A percentile compares a stretch with the other conserved stretches of the same genome.
Evolutionary conservation across 768 basidiomycete genomes (phyloP).

Genomic region (Suillus americanus): DNA sequence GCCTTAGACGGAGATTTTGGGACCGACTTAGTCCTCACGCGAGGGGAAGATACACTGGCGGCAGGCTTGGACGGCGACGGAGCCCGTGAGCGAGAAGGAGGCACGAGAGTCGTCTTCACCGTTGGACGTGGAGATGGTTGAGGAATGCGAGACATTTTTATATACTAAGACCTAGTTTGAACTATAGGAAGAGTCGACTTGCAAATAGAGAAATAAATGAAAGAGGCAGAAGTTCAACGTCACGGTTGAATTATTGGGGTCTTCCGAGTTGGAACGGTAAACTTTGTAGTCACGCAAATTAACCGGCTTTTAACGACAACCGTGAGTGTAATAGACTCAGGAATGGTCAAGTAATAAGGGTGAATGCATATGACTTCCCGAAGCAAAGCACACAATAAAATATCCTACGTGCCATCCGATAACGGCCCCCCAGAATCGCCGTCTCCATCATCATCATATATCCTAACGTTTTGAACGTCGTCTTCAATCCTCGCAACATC

Average conservation of each 20-base stretch:
- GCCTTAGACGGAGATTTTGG: slow-evolving; percentile 36
- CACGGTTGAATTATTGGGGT: neutral
- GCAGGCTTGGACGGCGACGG: slow-evolving; percentile 30
- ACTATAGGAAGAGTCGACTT: neutral
- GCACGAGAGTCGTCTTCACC: slow-evolving; percentile 25
- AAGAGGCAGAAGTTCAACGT: neutral
- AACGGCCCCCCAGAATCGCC: neutral
- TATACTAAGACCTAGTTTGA: neutral
- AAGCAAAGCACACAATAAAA: slow-evolving; percentile 5
- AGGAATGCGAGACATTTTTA: slow-evolving; percentile 42
- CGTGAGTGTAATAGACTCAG: neutral
- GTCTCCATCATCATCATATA: slow-evolving; percentile 20
- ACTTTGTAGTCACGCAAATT: neutral
- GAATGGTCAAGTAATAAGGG: neutral
- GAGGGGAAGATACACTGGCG: slow-evolving; percentile 26
- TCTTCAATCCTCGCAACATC: slow-evolving; percentile 22
- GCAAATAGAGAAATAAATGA: neutral
- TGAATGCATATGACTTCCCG: slow-evolving; percentile 3
- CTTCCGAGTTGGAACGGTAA: neutral
- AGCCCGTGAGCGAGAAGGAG: slow-evolving; percentile 32
- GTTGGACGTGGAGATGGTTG: slow-evolving; percentile 34
- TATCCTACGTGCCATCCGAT: slow-evolving; percentile 1
- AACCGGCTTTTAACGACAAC: neutral
- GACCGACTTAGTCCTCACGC: slow-evolving; percentile 37
- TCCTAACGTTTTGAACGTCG: slow-evolving; percentile 13